These are phyloP conservation scores for Calamus simplicifolius DNA, from an alignment of 176 grass and related monocot genomes.

Conservation along the genomic window DNA sequence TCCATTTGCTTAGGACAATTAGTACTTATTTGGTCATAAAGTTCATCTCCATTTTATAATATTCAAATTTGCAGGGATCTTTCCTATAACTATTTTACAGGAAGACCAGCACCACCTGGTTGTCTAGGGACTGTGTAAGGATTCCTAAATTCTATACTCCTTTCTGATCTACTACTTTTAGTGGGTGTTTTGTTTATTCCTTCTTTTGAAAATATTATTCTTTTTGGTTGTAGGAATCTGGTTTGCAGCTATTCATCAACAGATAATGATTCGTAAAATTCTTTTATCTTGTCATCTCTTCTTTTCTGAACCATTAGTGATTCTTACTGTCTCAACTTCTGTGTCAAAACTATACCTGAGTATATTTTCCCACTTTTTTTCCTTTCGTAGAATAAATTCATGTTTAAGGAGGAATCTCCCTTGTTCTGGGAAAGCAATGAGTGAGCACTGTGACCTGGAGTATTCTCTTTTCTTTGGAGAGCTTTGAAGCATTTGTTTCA, in stretches of 20 bases:
- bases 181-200: too few relatives aligned
- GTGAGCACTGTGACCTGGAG: neutral
- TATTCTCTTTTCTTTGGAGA: too few relatives aligned
- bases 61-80: slow-evolving; percentile 6
- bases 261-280: neutral
- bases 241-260: slow-evolving; percentile 14
- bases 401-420: slow-evolving; percentile 15
- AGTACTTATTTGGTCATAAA: too few relatives aligned
- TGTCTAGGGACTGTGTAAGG: slow-evolving; percentile 2
- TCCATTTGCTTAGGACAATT: too few relatives aligned
- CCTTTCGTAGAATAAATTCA: neutral
- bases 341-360: too few relatives aligned
- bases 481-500: too few relatives aligned
- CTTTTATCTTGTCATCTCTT: neutral
- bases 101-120: neutral
- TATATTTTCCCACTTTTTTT: neutral
- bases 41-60: too few relatives aligned
- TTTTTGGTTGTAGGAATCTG: slow-evolving; percentile 4
- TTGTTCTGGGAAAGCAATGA: slow-evolving; percentile 1
- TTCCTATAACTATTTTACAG: slow-evolving; percentile 15
- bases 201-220: neutral
- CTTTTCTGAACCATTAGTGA: too few relatives aligned
- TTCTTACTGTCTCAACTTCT: too few relatives aligned
- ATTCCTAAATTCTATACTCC: neutral
- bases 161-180: too few relatives aligned